Evolutionary conservation across 176 grass and related monocot species (phyloP), one percentile per base, ranked within the genome.

Genomic region (Eremochloa ophiuroides): DNA sequence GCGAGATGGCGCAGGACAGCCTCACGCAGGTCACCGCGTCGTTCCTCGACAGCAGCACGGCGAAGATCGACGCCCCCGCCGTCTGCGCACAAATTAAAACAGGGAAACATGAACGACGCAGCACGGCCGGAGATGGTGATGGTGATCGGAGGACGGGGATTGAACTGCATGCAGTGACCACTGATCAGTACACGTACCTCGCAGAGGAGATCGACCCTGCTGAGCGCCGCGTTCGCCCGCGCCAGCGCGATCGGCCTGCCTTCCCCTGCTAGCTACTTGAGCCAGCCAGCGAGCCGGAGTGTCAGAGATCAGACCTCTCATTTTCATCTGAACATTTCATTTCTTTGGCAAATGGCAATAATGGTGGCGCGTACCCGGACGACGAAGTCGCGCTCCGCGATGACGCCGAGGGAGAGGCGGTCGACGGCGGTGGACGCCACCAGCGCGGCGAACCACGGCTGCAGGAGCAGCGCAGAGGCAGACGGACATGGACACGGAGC

Each of bases 381-480:
- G 39, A 93, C 79, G 78, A 87, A 86, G 40, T 91, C 91, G 17
- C 88, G 88, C 67, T 93, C 91, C 0, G 73, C 62, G 42, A 84
- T 66, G 73, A 93, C 47, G 60, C 88, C 88, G 22, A 90, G 60
- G 18, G 84, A 72, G 67, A 93, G 85, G 62, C 82, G 79, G 76
- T 93, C 88, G 64, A 82, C 48, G 65, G 88, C 87, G 0, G 69
- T 88, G 73, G 88, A 81, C 22, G 63, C 85, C 75, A 90, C 78
- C 82, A 93, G 76, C 38, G 73, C 53, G 23, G 73, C 74, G 42
- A 93, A 93, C 91, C 91, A 90, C 22, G 91, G 87, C 80, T 58
- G 78, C 62, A 82, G 62, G 47, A 90, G 82, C 61, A 90, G 68
- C 63, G 23, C 66, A 29, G 60, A 3, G 9, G 80, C 74, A 23